Conservation (phyloP, 192 early-diverging fungal genomes). For the Entophlyctis helioformis region DNA sequence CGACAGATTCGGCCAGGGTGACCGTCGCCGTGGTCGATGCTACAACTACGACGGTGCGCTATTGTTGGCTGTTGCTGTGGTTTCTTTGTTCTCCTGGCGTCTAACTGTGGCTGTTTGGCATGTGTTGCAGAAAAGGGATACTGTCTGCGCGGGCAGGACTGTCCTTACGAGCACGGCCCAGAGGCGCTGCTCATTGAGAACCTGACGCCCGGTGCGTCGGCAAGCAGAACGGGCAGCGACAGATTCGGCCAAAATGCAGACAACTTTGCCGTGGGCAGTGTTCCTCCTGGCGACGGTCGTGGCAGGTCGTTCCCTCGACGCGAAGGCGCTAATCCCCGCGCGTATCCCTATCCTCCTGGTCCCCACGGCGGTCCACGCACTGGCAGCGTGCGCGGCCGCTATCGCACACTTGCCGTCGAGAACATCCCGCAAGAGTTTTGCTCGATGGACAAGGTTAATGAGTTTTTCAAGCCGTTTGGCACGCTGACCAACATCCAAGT, state of each 20-base stretch:
- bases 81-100: not conserved
- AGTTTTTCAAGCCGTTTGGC: constrained; percentile 70
- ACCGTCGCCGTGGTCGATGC: constrained; percentile 30
- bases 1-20: too few species aligned
- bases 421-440: constrained; percentile 62
- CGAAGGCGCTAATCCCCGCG: too few species aligned
- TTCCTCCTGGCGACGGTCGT: too few species aligned
- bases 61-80: not conserved
- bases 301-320: too few species aligned
- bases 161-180: constrained; percentile 64
- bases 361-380: too few species aligned
- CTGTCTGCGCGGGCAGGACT: constrained; percentile 70
- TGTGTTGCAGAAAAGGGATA: constrained; percentile 53
- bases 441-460: constrained; percentile 57
- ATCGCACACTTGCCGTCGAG: constrained; percentile 57
- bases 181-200: constrained; percentile 54
- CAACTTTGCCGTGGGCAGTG: too few species aligned
- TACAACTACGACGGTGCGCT: constrained; percentile 66
- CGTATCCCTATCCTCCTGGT: too few species aligned
- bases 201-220: too few species aligned
- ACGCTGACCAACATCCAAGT: constrained; percentile 60
- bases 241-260: too few species aligned
- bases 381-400: too few species aligned
- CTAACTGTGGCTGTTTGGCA: not conserved
- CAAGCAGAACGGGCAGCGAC: not conserved